phyloP scores from a whole-genome alignment of 2,329 filamentous ascomycete genomes.

The Dactylellina drechsleri region DNA sequence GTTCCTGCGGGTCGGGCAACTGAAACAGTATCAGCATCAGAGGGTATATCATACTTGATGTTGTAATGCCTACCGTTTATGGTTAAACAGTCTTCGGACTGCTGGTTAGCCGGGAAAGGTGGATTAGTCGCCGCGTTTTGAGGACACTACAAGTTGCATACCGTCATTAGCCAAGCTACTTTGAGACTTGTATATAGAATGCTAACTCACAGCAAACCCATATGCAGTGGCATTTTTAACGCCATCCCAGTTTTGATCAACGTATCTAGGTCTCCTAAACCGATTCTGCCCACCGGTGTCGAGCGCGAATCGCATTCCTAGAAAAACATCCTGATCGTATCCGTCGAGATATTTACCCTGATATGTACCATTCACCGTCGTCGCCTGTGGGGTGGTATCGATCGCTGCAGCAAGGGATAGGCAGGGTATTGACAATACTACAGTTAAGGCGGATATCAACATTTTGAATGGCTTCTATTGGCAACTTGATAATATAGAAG shows the following conservation, averaged over 20 bases:
- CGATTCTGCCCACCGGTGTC: conserved; percentile 66
- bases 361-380: conserved; percentile 20
- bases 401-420: neutral
- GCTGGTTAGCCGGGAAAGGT: neutral
- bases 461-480: too few species aligned
- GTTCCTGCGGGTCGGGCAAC: conserved; percentile 57
- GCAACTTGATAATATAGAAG: too few species aligned
- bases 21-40: neutral
- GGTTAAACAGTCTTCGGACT: conserved; percentile 59
- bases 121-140: conserved; percentile 11
- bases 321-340: conserved; percentile 66
- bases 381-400: conserved; percentile 3
- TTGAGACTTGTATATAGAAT: conserved; percentile 54
- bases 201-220: conserved; percentile 56
- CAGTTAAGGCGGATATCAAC: neutral
- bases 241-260: conserved; percentile 4
- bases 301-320: conserved; percentile 70
- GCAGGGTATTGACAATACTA: neutral
- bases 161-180: conserved; percentile 18
- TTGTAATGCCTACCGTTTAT: conserved; percentile 56
- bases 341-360: conserved; percentile 10
- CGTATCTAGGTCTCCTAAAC: conserved; percentile 59
- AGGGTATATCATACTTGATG: too few species aligned
- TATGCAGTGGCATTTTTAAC: conserved; percentile 12
- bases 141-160: conserved; percentile 6